A percentile compares a stretch with the other conserved stretches of the same genome.
phyloP scores from a whole-genome alignment of 345 rosid genomes.

The Lenwebbia sp. region DNA sequence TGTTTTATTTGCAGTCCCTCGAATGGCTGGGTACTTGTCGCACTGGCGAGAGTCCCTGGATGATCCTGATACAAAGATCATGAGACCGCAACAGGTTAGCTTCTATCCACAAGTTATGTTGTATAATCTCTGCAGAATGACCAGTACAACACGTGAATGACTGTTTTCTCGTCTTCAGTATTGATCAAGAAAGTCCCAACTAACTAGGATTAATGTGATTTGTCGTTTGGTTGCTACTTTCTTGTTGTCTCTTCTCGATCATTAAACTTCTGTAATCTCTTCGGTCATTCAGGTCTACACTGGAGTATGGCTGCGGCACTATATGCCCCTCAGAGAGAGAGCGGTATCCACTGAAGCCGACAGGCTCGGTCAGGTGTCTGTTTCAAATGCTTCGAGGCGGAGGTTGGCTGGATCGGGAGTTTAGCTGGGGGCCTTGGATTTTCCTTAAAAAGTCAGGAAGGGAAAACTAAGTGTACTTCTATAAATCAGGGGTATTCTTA shows the following conservation, averaged over 20 bases:
- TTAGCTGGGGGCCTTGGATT: neutral
- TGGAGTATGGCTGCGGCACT: slow-evolving; percentile 86
- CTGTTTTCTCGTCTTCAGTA: neutral
- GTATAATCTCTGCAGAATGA: neutral
- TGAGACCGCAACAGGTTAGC: slow-evolving; percentile 94
- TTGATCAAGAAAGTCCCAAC: neutral
- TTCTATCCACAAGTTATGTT: neutral
- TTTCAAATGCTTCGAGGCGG: slow-evolving; percentile 77
- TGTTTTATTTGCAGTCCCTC: slow-evolving; percentile 85
- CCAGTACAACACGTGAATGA: neutral
- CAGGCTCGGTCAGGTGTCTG: slow-evolving; percentile 56
- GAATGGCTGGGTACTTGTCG: slow-evolving; percentile 95
- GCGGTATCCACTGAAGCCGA: slow-evolving; percentile 26
- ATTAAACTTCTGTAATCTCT: neutral
- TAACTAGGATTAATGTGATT: neutral
- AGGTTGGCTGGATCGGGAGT: slow-evolving; percentile 56
- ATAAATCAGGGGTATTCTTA: neutral
- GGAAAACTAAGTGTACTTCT: neutral
- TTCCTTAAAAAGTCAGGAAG: neutral
- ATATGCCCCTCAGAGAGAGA: slow-evolving; percentile 58
- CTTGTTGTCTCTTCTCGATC: neutral
- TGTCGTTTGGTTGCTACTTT: neutral
- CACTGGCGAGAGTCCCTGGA: slow-evolving; percentile 95
- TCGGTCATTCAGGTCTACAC: slow-evolving; percentile 56
- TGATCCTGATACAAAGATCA: slow-evolving; percentile 96